Base-by-base conservation (phyloP, 192 early-diverging fungal genomes). In the Podila epigama region DNA sequence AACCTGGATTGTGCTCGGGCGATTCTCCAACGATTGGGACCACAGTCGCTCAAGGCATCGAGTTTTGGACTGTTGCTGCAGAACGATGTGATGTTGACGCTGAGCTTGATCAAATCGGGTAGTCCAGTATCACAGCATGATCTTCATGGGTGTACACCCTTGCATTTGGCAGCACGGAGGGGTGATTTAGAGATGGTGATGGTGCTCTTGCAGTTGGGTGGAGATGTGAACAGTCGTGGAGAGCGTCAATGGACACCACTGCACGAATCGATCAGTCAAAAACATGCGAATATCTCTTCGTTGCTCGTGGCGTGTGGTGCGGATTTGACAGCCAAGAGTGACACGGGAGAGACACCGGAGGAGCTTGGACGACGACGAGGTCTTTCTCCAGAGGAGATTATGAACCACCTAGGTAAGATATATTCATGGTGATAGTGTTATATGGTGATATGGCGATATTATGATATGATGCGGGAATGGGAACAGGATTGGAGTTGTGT, bases 91-190 rank as follows among this genome's bases (percentile, higher is more conserved):
- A 82, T 82, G 81, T 50, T 82, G 33, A 79, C 81, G 0, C 40
- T 82, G 37, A 70, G 69, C 36, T 40, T 82, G 41, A 64, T 69
- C 39, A 77, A 73, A 50, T 70, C 73, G 1, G 81, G 81, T 32
- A 61, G 42, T 13, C 69, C 75, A 13, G 75, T 82, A 4, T 79
- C 75, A 8, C 81, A 82, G 55, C 59, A 55, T 33, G 75, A 82
- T 34, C n/a, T 69, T 13, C 71, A 78, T 65, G 89, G 89, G 13
- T 91, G 86, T 72, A 91, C 87, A 20, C 86, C 91, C 11, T 54
- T 92, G 42, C 91, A 92, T 60, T 81, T 88, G 60, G 89, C 91
- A 8, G 84, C 90, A 12, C 79, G 90, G 0, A 67, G 85, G 35
- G 90, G 91, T 3, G 81, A 81, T 35, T 25, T 58, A 12, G 73